Evolutionary conservation across 2,329 filamentous ascomycete genomes (phyloP).

Genomic region (Cercospora sp.): DNA sequence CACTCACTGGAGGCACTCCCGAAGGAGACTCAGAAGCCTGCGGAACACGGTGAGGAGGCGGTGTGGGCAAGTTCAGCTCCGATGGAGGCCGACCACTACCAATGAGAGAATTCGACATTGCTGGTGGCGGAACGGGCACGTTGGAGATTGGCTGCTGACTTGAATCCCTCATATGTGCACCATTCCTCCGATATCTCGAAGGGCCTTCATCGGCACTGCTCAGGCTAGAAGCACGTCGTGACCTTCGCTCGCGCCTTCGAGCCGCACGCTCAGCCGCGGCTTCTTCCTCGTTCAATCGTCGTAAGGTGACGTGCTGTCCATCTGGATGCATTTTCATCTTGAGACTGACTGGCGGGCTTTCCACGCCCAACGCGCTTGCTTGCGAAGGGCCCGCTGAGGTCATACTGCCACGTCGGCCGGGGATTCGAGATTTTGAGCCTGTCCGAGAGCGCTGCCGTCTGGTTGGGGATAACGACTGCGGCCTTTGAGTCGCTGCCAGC

Average conservation of each 20-base stretch:
- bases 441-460: slow-evolving; percentile 18
- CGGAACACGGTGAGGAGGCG: slow-evolving; percentile 15
- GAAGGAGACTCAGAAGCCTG: slow-evolving; percentile 20
- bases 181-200: slow-evolving; percentile 27
- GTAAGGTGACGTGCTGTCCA: slow-evolving; percentile 62
- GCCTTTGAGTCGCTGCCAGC: slow-evolving; percentile 30
- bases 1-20: slow-evolving; percentile 13
- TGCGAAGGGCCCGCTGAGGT: slow-evolving; percentile 28
- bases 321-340: slow-evolving; percentile 67
- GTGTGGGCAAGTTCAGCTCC: slow-evolving; percentile 36
- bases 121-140: slow-evolving; percentile 34
- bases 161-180: slow-evolving; percentile 24
- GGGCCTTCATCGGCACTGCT: slow-evolving; percentile 41
- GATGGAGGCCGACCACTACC: slow-evolving; percentile 28
- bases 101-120: slow-evolving; percentile 30
- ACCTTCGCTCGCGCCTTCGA: slow-evolving; percentile 50
- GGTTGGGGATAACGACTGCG: slow-evolving; percentile 35
- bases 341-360: slow-evolving; percentile 61
- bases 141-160: slow-evolving; percentile 36
- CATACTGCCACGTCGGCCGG: slow-evolving; percentile 21
- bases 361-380: slow-evolving; percentile 24
- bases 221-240: slow-evolving; percentile 37
- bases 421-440: slow-evolving; percentile 23
- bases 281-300: slow-evolving; percentile 62
- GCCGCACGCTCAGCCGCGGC: slow-evolving; percentile 61